Percentiles rank a stretch among this genome's conserved stretches.
Conservation (phyloP, 306 rosid genomes). For the Coriaria nepalensis region DNA sequence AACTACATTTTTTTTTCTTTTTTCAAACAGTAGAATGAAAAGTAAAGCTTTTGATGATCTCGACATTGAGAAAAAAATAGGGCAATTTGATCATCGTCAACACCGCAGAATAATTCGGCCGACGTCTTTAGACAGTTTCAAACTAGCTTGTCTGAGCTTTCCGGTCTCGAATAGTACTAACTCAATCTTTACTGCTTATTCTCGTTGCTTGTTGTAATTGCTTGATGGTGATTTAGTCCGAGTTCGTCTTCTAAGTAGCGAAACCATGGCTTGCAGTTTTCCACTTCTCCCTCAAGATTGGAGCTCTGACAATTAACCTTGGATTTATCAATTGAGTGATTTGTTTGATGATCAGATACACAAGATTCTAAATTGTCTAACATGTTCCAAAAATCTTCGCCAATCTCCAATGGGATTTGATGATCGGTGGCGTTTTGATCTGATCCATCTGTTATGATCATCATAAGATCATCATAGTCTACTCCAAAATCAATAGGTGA, state of each 20-base stretch:
- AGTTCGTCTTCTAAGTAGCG: conserved; percentile 44
- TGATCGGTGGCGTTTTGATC: not conserved
- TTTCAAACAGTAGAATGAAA: too few relatives aligned
- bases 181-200: not conserved
- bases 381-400: conserved; percentile 56
- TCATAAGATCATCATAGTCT: conserved; percentile 1
- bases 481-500: not conserved
- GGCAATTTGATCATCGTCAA: too few relatives aligned
- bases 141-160: too few relatives aligned
- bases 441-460: conserved; percentile 3
- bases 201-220: conserved; percentile 14
- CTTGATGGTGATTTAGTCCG: conserved; percentile 23
- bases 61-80: too few relatives aligned
- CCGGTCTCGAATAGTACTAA: not conserved
- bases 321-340: conserved; percentile 11
- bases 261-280: conserved; percentile 29
- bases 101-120: too few relatives aligned
- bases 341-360: conserved; percentile 10
- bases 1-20: too few relatives aligned
- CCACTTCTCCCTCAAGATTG: conserved; percentile 17
- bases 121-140: too few relatives aligned
- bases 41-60: too few relatives aligned
- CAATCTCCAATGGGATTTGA: conserved; percentile 32
- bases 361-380: conserved; percentile 27
- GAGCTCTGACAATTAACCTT: conserved; percentile 9